Percentiles rank a stretch among this genome's conserved stretches.
Conservation (phyloP, 371 early-diverging fungal genomes). For the Conidiobolus incongruus region DNA sequence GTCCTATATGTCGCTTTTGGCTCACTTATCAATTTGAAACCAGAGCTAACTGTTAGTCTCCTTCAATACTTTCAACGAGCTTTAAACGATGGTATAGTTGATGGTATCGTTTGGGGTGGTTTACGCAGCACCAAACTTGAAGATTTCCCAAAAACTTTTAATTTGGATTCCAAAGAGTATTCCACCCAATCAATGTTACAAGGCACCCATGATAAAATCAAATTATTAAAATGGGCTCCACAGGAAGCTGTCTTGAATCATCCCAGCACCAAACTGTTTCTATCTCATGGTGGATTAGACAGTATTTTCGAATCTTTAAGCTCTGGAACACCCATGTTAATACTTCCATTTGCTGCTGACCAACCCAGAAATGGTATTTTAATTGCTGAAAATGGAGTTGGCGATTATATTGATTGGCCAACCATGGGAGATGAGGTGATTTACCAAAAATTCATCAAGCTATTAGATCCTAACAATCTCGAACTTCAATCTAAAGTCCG, state of each 20-base stretch:
- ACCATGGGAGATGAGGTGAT: neutral
- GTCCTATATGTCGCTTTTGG: neutral
- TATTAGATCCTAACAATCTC: neutral
- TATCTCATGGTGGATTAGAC: slow-evolving; percentile 5
- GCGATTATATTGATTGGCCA: neutral
- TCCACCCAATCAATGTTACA: neutral
- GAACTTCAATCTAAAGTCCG: neutral
- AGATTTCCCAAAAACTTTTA: neutral
- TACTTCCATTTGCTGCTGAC: slow-evolving; percentile 2
- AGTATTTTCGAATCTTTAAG: neutral
- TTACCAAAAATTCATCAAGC: neutral
- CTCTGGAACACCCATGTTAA: neutral
- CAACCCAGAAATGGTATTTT: slow-evolving; percentile 3
- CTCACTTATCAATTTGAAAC: neutral
- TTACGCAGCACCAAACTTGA: neutral
- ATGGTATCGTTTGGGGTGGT: slow-evolving; percentile 5
- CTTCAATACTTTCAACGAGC: neutral
- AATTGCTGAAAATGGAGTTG: neutral
- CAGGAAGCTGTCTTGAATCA: slow-evolving; percentile 4
- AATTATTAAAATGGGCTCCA: neutral
- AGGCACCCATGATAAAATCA: neutral
- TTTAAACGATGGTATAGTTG: neutral
- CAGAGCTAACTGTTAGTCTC: neutral
- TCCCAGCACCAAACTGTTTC: slow-evolving; percentile 2
- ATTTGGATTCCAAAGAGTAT: neutral